Evolutionary conservation across 148 eudicot genomes (phyloP).

Genomic region (Amaranthus hypochondriacus): DNA sequence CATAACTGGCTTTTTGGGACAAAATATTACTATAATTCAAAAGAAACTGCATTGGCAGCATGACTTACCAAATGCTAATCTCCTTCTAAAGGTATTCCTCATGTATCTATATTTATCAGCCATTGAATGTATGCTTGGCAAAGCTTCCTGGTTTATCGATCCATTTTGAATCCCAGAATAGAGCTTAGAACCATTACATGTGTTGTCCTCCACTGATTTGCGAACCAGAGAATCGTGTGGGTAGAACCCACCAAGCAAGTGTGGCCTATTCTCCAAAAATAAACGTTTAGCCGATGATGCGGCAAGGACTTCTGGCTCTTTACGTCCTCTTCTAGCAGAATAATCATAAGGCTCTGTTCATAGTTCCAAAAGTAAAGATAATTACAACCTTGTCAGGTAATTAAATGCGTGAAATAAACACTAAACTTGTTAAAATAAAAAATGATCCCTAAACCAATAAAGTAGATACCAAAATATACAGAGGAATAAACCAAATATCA

Average conservation of each 20-base stretch:
- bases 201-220: slow-evolving; percentile 23
- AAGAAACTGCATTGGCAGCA: background rate
- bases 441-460: background rate
- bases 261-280: slow-evolving; percentile 76
- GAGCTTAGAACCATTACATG: slow-evolving; percentile 37
- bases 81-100: slow-evolving; percentile 69
- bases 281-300: slow-evolving; percentile 82
- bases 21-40: background rate
- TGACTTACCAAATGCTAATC: slow-evolving; percentile 86
- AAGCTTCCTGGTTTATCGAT: slow-evolving; percentile 33
- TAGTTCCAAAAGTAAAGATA: slow-evolving; percentile 9
- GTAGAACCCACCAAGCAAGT: slow-evolving; percentile 75
- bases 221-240: slow-evolving; percentile 43
- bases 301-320: slow-evolving; percentile 82
- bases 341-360: slow-evolving; percentile 80
- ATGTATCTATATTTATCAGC: slow-evolving; percentile 84
- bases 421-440: background rate
- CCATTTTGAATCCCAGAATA: slow-evolving; percentile 35
- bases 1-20: too few relatives aligned
- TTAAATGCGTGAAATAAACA: slow-evolving; percentile 1
- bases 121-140: slow-evolving; percentile 57
- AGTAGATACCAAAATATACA: background rate
- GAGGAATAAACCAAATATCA: background rate
- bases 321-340: slow-evolving; percentile 77
- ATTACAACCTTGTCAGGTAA: background rate